Evolutionary conservation across 164 flowering plant genomes (phyloP), one percentile per base, ranked within the genome.

Genomic region (Saururus chinensis): DNA sequence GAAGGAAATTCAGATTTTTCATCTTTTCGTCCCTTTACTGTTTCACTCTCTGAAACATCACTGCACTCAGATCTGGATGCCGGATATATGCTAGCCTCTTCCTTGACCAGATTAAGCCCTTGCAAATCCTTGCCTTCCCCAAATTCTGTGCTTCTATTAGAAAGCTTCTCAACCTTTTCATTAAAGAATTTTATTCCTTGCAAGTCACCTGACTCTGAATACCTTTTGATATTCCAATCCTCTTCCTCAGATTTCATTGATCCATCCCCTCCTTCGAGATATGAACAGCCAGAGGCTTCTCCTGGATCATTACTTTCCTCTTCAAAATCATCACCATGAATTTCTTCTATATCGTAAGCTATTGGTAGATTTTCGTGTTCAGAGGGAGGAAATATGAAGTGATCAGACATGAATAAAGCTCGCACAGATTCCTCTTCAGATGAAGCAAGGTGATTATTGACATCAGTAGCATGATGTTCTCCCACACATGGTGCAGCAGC

Each of bases 401-500:
- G 98, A 53, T 78, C 70, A 35, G 98, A 92, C 97, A 89, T 81
- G 73, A 92, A 80, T 76, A 92, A 62, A 20, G 88, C 83, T 20
- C 59, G 71, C 41, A 19, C 64, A 53, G 53, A 35, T 0, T 53
- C 56, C 2, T 60, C 40, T 45, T 45, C 16, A 17, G 49, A 45
- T 9, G 49, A 45, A 45, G 49, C 49, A 45, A 45, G 49, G 11
- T 45, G 7, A 30, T 68, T 59, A 19, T 60, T 70, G 57, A 77
- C 77, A 67, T 75, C 77, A 65, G 53, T 78, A 66, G 64, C 40
- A 9, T 75, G 81, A 72, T 60, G 61, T 25, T 67, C 72, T 51
- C 65, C 35, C 23, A 89, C 84, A 74, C 86, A 80, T 69, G 97
- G 97, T 45, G 92, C 79, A 64, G 96, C 96, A 73, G 92, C 95